Evolutionary conservation across 305 asterid genomes (phyloP).

Genomic region (Fraxinus velutina): DNA sequence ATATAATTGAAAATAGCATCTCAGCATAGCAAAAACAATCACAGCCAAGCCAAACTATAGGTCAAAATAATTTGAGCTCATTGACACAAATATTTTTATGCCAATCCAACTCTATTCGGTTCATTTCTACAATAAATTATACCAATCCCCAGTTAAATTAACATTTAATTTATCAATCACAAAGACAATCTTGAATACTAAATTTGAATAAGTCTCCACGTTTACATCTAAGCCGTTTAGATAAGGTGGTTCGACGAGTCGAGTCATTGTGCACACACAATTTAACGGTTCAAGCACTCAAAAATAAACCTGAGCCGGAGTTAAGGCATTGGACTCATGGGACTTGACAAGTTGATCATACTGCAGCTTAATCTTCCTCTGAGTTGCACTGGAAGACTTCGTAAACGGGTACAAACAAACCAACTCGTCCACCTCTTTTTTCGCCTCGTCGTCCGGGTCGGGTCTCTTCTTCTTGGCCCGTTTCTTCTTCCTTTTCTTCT

Average conservation of each 20-base stretch:
- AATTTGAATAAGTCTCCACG: not conserved
- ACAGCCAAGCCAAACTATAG: not conserved
- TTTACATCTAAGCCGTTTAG: not conserved
- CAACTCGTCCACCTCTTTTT: constrained; percentile 40
- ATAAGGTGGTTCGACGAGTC: not conserved
- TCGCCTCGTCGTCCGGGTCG: constrained; percentile 40
- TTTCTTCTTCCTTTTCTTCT: constrained; percentile 55
- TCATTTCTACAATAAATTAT: not conserved
- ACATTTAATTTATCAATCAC: not conserved
- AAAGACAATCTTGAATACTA: not conserved
- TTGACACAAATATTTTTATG: not conserved
- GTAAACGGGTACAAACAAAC: constrained; percentile 69
- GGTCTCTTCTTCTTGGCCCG: constrained; percentile 59
- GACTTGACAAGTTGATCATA: constrained; percentile 80
- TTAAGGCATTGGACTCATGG: constrained; percentile 66
- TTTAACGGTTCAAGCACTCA: not conserved
- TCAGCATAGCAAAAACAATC: not conserved
- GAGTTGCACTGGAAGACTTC: constrained; percentile 63
- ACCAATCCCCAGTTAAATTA: not conserved
- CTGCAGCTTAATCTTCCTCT: constrained; percentile 72
- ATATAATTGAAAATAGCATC: constrained; percentile 6
- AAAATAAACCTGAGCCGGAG: constrained; percentile 59
- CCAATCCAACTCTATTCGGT: not conserved
- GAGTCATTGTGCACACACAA: not conserved
- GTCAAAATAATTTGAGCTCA: not conserved